A percentile compares a stretch with the other conserved stretches of the same genome.
Conservation (phyloP, 805 yeast species). For the Metschnikowia lachancei region DNA sequence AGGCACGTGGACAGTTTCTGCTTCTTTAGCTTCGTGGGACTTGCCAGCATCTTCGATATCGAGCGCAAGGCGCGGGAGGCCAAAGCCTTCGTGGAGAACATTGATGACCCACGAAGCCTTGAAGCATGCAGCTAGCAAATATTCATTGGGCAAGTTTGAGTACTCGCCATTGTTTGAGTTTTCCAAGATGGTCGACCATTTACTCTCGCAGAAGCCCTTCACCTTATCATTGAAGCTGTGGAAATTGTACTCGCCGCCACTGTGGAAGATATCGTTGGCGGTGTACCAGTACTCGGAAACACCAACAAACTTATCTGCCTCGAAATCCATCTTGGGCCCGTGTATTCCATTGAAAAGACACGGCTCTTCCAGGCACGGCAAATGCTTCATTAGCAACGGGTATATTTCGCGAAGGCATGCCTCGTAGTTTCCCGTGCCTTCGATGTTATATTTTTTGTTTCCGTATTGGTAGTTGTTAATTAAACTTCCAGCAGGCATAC, state of each 20-base stretch:
- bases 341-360: slow-evolving; percentile 94
- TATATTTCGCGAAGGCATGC: slow-evolving; percentile 68
- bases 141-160: slow-evolving; percentile 49
- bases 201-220: slow-evolving; percentile 67
- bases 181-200: slow-evolving; percentile 59
- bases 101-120: slow-evolving; percentile 93
- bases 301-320: slow-evolving; percentile 81
- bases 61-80: slow-evolving; percentile 67
- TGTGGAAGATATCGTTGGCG: slow-evolving; percentile 82
- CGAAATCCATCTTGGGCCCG: slow-evolving; percentile 83
- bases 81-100: slow-evolving; percentile 88
- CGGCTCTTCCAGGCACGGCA: slow-evolving; percentile 84
- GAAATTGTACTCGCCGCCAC: slow-evolving; percentile 87
- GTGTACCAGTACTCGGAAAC: slow-evolving; percentile 98
- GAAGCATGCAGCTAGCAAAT: slow-evolving; percentile 77
- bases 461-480: slow-evolving; percentile 45
- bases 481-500: slow-evolving; percentile 66
- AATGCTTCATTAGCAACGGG: slow-evolving; percentile 72
- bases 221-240: slow-evolving; percentile 63
- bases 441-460: slow-evolving; percentile 47
- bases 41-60: slow-evolving; percentile 39
- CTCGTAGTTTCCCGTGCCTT: slow-evolving; percentile 78
- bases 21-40: slow-evolving; percentile 20
- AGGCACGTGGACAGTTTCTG: slow-evolving; percentile 46
- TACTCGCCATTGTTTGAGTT: slow-evolving; percentile 56